Evolutionary conservation across 2,329 filamentous ascomycete species (phyloP), one percentile per base, ranked within the genome.

Genomic region (Pseudocercospora cruenta): DNA sequence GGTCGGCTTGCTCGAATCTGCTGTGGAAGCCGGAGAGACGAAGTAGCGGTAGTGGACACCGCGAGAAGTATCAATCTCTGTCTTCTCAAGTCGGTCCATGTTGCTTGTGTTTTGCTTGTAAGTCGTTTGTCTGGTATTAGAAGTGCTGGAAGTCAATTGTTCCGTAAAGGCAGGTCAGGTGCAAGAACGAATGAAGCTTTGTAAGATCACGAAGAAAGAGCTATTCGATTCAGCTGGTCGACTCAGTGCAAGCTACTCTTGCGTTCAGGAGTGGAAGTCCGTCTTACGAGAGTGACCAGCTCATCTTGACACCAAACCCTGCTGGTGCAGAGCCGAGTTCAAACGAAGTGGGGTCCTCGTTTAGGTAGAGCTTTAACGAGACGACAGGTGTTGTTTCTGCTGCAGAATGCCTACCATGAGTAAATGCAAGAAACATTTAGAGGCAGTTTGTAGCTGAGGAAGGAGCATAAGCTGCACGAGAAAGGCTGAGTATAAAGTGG

Each of bases 1-100:
- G 39, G 61, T 58, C 2, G 70, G 70, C 47, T 82, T 71, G 1
- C 79, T 77, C 2, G 77, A 74, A 22, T 70, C 58, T 36, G 70
- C 63, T 28, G 65, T n/a, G 2, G 64, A 73, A 70, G 59, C 24
- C 65, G 45, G 58, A 28, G 73, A 70, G 21, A 76, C 71, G 14
- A 82, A 82, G 72, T 82, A 83, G 12, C 76, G 77, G 72, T 83
- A 84, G 16, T 72, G 78, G 66, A 79, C 55, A 60, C 67, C 69
- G 6, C 71, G 71, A 12, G 59, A 67, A 9, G 67, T 71, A 43
- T 67, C 63, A 36, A 72, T 49, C 39, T 70, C 64, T 57, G 72
- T 72, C 58, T 70, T 65, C 43, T 72, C 60, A 4, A 74, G 67
- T 21, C 43, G 26, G 57, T 74, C 63, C 72, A 74, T 74, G 19